Evolutionary conservation across 352 stramenopile species (phyloP), one percentile per base, ranked within the genome.

Genomic region (Pythium rishiriense): DNA sequence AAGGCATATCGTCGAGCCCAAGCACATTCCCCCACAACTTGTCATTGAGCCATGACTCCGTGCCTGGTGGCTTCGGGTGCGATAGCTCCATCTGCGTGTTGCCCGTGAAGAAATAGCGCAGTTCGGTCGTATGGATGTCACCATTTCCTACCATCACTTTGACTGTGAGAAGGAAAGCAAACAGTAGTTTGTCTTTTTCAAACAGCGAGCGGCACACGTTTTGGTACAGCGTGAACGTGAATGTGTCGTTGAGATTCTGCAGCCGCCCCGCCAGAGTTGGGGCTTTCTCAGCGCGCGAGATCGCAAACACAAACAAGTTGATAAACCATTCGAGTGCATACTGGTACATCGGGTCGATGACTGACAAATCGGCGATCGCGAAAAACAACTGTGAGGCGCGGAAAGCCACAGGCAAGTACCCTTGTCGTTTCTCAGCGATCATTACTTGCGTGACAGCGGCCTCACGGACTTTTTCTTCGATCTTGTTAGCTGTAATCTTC

Each of bases 311-410:
- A 62, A 98, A 98, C 21, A 98, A 74, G 46, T 96, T 94, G 68
- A 98, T 98, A 70, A 98, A 98, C 93, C 94, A 98, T 56, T 98
- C 88, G 26, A 98, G 87, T 17, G 88, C 93, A 75, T 98, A 98
- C 75, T 98, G 88, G 72, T 98, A 98, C 96, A 98, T 98, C 2
- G 95, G 95, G 51, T 98, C 95, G 19, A 98, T 94, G 21, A 93
- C 82, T 5, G 81, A 86, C 22, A 99, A 73, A 42, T 98, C 91
- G 1, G 90, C 89, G 47, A 99, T 97, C 47, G 90, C 96, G 69
- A 99, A 98, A 72, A 98, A 98, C 41, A 98, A 76, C 58, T 98
- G 90, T 10, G 90, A 96, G 1, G 90, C 81, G 12, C 94, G 81
- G 56, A 93, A 90, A 0, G 96, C 96, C 33, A 98, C 92, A 3